A percentile compares a stretch with the other conserved stretches of the same genome.
phyloP scores from a whole-genome alignment of 805 yeast genomes.

The Kazachstania martiniae region DNA sequence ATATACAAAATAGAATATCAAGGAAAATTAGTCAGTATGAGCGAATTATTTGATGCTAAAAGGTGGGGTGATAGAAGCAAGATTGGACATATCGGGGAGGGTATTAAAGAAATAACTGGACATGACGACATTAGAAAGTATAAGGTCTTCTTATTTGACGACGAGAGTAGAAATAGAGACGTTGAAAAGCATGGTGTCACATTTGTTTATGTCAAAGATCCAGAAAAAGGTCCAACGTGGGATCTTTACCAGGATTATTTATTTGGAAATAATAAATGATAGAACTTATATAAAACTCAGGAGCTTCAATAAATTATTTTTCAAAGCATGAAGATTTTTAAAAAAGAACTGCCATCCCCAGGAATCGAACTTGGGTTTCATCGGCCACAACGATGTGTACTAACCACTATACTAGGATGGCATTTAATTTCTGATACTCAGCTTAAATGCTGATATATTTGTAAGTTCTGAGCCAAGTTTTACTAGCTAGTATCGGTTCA shows the following conservation, averaged over 20 bases:
- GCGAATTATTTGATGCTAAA: slow-evolving; percentile 38
- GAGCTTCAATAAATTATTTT: too few species aligned
- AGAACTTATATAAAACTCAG: too few species aligned
- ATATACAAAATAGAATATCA: slow-evolving; percentile 39
- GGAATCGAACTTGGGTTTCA: too few species aligned
- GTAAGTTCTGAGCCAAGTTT: too few species aligned
- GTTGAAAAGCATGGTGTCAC: slow-evolving; percentile 61
- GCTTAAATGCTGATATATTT: too few species aligned
- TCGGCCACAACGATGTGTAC: too few species aligned
- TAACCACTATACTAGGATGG: too few species aligned
- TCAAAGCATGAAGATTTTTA: too few species aligned
- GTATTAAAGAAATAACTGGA: slow-evolving; percentile 39
- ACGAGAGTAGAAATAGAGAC: slow-evolving; percentile 67
- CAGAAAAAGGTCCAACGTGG: slow-evolving; percentile 46
- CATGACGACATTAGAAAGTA: slow-evolving; percentile 39
- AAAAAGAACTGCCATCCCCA: too few species aligned
- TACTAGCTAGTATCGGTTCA: too few species aligned
- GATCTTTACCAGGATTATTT: slow-evolving; percentile 37
- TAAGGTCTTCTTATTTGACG: slow-evolving; percentile 51
- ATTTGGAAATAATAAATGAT: too few species aligned
- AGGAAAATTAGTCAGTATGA: slow-evolving; percentile 20
- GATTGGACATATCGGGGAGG: slow-evolving; percentile 45
- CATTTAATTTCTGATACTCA: too few species aligned
- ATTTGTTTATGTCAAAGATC: slow-evolving; percentile 54
- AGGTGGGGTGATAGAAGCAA: slow-evolving; percentile 66